These are phyloP conservation scores for Fraxinus sp. DNA, from an alignment of 305 asterid genomes.

Conservation along the genomic window DNA sequence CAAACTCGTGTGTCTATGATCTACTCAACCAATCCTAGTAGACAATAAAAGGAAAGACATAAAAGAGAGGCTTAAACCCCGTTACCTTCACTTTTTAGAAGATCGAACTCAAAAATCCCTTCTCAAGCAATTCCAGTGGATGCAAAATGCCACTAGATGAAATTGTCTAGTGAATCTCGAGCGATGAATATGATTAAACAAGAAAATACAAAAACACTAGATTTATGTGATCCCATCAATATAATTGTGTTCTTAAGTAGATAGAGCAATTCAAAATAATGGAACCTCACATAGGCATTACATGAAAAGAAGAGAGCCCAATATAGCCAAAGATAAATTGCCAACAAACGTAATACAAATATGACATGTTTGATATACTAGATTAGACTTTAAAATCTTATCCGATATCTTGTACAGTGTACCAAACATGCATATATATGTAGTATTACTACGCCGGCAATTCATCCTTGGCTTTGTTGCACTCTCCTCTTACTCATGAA, in stretches of 20 bases:
- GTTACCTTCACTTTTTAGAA: neutral
- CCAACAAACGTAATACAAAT: conserved; percentile 10
- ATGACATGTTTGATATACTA: neutral
- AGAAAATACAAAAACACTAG: neutral
- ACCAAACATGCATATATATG: neutral
- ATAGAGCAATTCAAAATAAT: neutral
- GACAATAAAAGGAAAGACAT: neutral
- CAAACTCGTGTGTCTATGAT: neutral
- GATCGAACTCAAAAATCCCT: neutral
- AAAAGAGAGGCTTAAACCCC: neutral
- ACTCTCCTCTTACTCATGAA: conserved; percentile 12
- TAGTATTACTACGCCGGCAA: neutral
- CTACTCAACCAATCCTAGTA: neutral
- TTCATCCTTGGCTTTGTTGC: conserved; percentile 25
- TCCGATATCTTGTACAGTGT: neutral
- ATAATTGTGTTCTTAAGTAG: neutral
- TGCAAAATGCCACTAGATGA: neutral
- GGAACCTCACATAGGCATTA: neutral
- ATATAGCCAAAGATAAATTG: conserved; percentile 32
- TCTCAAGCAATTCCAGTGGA: neutral
- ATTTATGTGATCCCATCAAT: neutral
- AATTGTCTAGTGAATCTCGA: neutral
- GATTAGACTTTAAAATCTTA: neutral
- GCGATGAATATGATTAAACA: neutral
- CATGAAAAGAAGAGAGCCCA: conserved; percentile 38